Base-by-base conservation (phyloP, 2,329 filamentous ascomycete genomes). In the Dactylonectria macrodidyma region DNA sequence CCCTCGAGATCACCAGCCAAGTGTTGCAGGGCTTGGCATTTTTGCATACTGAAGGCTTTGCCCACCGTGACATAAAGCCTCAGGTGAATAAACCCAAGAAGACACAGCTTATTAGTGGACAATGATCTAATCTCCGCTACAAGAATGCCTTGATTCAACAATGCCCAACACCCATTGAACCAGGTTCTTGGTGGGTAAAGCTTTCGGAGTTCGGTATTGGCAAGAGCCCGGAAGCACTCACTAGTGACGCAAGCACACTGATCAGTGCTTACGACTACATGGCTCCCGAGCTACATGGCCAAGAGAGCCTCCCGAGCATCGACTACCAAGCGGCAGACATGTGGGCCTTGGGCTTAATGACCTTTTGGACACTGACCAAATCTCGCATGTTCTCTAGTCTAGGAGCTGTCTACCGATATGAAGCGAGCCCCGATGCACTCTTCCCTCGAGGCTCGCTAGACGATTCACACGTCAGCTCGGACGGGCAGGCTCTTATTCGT, bases 61-160 rank as follows among this genome's bases (percentile, higher is more conserved):
- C 70, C 5, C 73, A 76, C 36, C 68, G 73, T 9, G 73, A 76
- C 38, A 66, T 76, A 3, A 76, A 76, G 56, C 75, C 73, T 3
- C 54, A 56, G 52, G 71, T 71, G 52, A n/a, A 65, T 58, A 4
- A 22, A 24, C 34, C 3, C 5, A 12, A 30, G 9, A 1, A n/a
- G 14, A 6, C 24, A 26, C 11, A n/a, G 19, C 10, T 41, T 3
- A 7, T 9, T 30, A 26, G 6, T 34, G 5, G 9, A 16, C 3
- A 34, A 6, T 9, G 22, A 19, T 46, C 51, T 61, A 34, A 60
- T 19, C 8, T 26, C 26, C 7, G 7, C 2, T 3, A 19, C 14
- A 22, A 74, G 72, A 75, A 75, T 36, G 59, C 74, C 38, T 46
- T 75, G 24, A 74, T 75, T 38, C 67, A 74, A 9, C 51, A 56